phyloP scores from a whole-genome alignment of 805 yeast species.

The Monosporozyma aerobia region DNA sequence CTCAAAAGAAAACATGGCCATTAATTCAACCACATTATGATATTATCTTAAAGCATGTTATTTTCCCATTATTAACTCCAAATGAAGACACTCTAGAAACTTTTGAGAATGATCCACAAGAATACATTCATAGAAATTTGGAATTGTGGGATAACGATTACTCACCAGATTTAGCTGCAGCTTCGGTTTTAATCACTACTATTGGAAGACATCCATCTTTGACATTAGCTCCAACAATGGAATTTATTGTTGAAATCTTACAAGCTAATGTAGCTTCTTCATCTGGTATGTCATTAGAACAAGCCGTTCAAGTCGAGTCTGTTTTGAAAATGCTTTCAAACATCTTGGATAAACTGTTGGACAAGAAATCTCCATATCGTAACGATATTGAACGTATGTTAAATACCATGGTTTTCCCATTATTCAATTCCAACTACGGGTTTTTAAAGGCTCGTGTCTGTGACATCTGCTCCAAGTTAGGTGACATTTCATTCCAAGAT shows the following conservation, averaged over 20 bases:
- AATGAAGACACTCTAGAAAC: conserved; percentile 56
- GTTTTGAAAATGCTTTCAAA: conserved; percentile 70
- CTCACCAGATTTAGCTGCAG: conserved; percentile 74
- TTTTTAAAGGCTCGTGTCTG: conserved; percentile 71
- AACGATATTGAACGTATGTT: conserved; percentile 64
- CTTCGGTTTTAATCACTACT: conserved; percentile 61
- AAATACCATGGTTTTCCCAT: conserved; percentile 57
- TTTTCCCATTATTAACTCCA: conserved; percentile 70
- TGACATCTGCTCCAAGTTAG: conserved; percentile 56
- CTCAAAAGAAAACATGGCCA: conserved; percentile 55
- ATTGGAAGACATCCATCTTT: conserved; percentile 56
- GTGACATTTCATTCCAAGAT: conserved; percentile 46
- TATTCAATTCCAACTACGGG: conserved; percentile 48
- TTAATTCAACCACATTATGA: conserved; percentile 56
- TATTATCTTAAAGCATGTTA: conserved; percentile 56
- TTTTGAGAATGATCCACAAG: conserved; percentile 82
- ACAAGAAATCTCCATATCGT: conserved; percentile 46
- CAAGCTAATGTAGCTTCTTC: conserved; percentile 14
- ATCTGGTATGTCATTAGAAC: conserved; percentile 32
- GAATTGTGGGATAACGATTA: conserved; percentile 53
- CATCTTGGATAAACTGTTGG: conserved; percentile 49
- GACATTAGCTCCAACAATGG: conserved; percentile 51
- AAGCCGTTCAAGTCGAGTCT: conserved; percentile 67
- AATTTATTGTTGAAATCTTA: conserved; percentile 48
- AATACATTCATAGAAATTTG: conserved; percentile 67